A percentile compares a stretch with the other conserved stretches of the same genome.
These are phyloP conservation scores for Echites panduratus DNA, from an alignment of 257 asterid species.

Conservation along the genomic window DNA sequence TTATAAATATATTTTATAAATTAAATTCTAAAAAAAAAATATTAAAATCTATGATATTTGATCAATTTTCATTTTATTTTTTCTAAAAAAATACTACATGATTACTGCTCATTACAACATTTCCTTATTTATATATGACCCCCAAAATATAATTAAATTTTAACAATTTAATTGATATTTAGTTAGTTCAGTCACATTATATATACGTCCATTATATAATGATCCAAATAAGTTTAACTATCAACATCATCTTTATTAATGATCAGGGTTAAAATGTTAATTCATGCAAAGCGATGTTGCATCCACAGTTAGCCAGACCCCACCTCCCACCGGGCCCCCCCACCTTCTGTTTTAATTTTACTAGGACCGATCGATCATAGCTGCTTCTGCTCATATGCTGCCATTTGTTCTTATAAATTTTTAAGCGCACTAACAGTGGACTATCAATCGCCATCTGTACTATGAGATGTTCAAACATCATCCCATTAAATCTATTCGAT, in stretches of 20 bases:
- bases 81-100: too few species aligned
- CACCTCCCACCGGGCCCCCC: not conserved
- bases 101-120: too few species aligned
- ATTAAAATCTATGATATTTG: too few species aligned
- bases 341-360: too few species aligned
- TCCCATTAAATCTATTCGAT: not conserved
- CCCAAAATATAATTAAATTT: too few species aligned
- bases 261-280: not conserved
- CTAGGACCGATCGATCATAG: not conserved
- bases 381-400: not conserved
- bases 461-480: not conserved
- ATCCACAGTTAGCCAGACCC: not conserved
- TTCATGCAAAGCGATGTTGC: not conserved
- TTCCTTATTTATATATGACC: too few species aligned
- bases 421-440: slow-evolving; percentile 8
- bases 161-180: too few species aligned
- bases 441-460: slow-evolving; percentile 3
- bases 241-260: not conserved
- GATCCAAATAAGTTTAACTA: not conserved
- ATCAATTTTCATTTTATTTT: too few species aligned
- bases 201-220: not conserved
- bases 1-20: too few species aligned
- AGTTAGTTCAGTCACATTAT: not conserved
- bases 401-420: not conserved
- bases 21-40: too few species aligned